Conservation (phyloP, 768 basidiomycete genomes). For the Tephrocybe rancida region DNA sequence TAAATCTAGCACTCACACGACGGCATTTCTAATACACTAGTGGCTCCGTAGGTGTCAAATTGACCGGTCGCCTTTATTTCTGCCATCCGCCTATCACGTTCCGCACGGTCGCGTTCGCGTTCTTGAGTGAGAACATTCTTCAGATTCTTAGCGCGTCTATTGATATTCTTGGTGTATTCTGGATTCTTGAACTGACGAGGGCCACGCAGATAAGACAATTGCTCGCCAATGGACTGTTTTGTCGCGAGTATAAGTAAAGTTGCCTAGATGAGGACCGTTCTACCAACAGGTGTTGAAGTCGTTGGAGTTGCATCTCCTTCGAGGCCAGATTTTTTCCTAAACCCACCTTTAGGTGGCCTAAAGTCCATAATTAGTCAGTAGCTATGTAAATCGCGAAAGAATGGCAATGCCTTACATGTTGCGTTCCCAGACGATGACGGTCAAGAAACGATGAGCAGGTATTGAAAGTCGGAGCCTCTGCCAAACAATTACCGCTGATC, state of each 20-base stretch:
- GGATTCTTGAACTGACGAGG: conserved; percentile 82
- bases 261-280: neutral
- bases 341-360: conserved; percentile 49
- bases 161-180: conserved; percentile 67
- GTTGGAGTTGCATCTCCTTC: conserved; percentile 46
- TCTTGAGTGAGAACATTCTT: conserved; percentile 81
- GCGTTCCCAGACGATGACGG: neutral
- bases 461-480: conserved; percentile 7
- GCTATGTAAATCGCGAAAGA: neutral
- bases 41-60: conserved; percentile 62
- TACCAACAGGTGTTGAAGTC: neutral
- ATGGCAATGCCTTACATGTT: conserved; percentile 1
- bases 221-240: conserved; percentile 67
- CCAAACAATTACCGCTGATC: conserved; percentile 14
- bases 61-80: conserved; percentile 41
- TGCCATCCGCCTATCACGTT: conserved; percentile 58
- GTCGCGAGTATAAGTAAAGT: too few relatives aligned
- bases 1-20: conserved; percentile 53
- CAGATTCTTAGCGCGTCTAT: conserved; percentile 75
- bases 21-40: conserved; percentile 62
- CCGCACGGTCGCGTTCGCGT: conserved; percentile 72
- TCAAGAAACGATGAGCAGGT: neutral
- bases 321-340: conserved; percentile 39
- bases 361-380: neutral
- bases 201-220: conserved; percentile 69